Evolutionary conservation across 2,329 filamentous ascomycete genomes (phyloP), one percentile per base, ranked within the genome.

Genomic region (Metarhizium sp.): DNA sequence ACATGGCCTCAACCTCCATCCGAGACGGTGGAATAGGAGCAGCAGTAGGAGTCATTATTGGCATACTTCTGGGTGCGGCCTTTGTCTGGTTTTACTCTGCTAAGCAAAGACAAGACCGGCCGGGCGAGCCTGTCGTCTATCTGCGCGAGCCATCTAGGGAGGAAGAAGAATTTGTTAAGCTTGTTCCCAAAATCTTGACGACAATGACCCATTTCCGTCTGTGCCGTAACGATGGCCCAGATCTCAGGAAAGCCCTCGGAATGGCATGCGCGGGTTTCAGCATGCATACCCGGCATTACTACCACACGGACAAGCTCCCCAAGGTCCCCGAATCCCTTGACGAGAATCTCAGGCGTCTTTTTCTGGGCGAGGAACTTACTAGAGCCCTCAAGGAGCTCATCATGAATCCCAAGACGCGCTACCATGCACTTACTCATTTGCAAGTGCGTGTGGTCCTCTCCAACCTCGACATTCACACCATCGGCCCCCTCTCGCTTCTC

Each of bases 101-200:
- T 11, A 2, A 16, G 14, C 25, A 29, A 32, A 16, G 45, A 30
- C 45, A 4, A 36, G 13, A 2, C 13, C 34, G 34, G 34, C 6
- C 34, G 8, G 13, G 25, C 25, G 25, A 25, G 25, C 25, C 25
- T 25, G 25, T 25, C 25, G 25, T 25, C 25, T 25, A 25, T 25
- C 3, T 25, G 25, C 4, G 25, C 25, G 25, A 25, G 1, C 25
- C 25, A 1, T 1, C 25, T 25, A 1, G 3, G 25, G 25, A 25
- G 25, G 0, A 1, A 36, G 3, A 1, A 8, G 34, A 4, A 36
- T 13, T 36, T 13, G 0, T 4, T 2, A 13, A 8, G 8, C 6
- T 36, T 13, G 34, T 11, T 13, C 34, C 34, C 34, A 11, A 13
- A 13, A 11, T 36, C 34, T 13, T 36, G 5, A 36, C 34, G 34